phyloP scores from a whole-genome alignment of 2,329 filamentous ascomycete genomes.

The Camptophora hylomeconis region DNA sequence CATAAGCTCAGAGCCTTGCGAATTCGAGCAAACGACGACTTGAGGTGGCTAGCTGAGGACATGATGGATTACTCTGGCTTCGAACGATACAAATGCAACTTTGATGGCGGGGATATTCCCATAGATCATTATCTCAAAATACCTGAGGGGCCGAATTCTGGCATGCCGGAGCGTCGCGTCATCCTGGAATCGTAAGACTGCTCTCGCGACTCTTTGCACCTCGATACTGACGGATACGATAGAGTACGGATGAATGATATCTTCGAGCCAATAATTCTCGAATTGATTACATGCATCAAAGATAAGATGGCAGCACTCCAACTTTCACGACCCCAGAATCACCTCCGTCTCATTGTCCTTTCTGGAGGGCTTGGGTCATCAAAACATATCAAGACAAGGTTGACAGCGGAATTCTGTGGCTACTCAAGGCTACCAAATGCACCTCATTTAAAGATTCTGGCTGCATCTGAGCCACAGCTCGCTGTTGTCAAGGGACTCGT shows the following conservation, averaged over 20 bases:
- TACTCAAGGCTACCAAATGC: slow-evolving; percentile 11
- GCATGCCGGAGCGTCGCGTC: no score
- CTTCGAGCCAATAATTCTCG: no score
- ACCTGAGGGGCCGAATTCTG: no score
- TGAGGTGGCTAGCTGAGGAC: slow-evolving; percentile 3
- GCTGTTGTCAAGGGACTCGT: slow-evolving; percentile 24
- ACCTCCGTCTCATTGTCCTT: slow-evolving; percentile 20
- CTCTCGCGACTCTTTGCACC: no score
- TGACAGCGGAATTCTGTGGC: slow-evolving; percentile 19
- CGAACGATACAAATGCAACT: slow-evolving; percentile 5
- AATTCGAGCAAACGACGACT: not conserved
- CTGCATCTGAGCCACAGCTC: slow-evolving; percentile 24
- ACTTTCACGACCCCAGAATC: no score
- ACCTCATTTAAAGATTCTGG: slow-evolving; percentile 18
- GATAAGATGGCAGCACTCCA: no score
- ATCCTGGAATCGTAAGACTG: no score
- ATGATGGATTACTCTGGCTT: slow-evolving; percentile 4
- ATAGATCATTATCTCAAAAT: not conserved
- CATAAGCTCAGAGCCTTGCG: not conserved
- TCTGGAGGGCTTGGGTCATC: slow-evolving; percentile 25
- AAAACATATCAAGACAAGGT: slow-evolving; percentile 19
- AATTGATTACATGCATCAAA: no score
- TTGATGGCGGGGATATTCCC: not conserved
- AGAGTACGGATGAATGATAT: no score
- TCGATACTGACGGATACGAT: no score